Evolutionary conservation across 441 rosid species (phyloP).

Genomic region (Arabidopsis lyrata): DNA sequence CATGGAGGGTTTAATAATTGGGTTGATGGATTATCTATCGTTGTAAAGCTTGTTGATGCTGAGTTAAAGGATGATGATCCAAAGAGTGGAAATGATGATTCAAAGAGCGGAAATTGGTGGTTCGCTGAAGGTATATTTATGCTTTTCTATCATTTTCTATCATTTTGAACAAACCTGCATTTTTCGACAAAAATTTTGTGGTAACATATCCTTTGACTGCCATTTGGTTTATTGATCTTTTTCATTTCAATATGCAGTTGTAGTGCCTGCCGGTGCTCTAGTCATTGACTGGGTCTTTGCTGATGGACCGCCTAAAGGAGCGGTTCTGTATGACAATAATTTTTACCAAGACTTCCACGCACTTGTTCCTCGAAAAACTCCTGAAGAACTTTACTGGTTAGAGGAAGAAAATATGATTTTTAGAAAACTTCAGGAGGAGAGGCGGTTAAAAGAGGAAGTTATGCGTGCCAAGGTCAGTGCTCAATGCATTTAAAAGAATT

Average conservation of each 20-base stretch:
- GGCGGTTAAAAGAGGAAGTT: conserved; percentile 77
- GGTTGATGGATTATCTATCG: conserved; percentile 73
- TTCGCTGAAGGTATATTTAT: conserved; percentile 64
- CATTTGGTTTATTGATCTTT: conserved; percentile 14
- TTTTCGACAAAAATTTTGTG: conserved; percentile 3
- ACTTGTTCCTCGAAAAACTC: conserved; percentile 58
- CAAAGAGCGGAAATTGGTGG: conserved; percentile 85
- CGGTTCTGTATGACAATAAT: conserved; percentile 80
- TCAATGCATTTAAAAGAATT: conserved; percentile 2
- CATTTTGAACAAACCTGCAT: background rate
- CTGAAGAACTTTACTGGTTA: conserved; percentile 73
- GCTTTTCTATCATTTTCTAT: no score
- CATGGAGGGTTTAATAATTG: conserved; percentile 93
- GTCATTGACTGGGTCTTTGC: conserved; percentile 95
- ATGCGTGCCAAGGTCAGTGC: conserved; percentile 73
- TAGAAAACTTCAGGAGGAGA: conserved; percentile 71
- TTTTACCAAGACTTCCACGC: conserved; percentile 79
- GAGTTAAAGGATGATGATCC: conserved; percentile 50
- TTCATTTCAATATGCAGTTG: conserved; percentile 57
- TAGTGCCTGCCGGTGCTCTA: conserved; percentile 66
- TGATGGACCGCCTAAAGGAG: conserved; percentile 87
- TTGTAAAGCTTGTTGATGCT: conserved; percentile 60
- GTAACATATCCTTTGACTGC: background rate
- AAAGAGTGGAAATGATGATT: conserved; percentile 58
- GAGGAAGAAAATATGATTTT: conserved; percentile 75